Evolutionary conservation across 768 basidiomycete genomes (phyloP), one percentile per base, ranked within the genome.

Genomic region (Tulasnella sp.): DNA sequence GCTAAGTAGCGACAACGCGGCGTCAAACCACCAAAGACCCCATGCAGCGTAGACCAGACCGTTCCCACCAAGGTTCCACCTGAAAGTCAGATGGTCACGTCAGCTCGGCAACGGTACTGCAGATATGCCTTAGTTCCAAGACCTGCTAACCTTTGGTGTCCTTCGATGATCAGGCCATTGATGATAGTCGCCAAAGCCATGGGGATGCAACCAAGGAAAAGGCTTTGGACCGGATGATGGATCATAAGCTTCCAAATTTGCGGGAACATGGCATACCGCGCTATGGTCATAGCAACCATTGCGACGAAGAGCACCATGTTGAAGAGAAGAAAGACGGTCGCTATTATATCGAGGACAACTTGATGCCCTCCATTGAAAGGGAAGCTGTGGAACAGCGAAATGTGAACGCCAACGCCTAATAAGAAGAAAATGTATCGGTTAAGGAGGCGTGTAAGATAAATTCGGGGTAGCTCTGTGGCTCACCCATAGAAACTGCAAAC

Each of bases 11-110:
- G 91, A 89, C 15, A 91, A 74, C 0, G 83, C 82, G 1, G 88
- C 83, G 78, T 91, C 89, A 52, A 89, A 64, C 91, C 91, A 92
- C 91, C 91, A 93, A 54, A 90, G 79, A 2, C 81, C 87, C 88
- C 91, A 91, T 45, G 91, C 80, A 34, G 84, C 80, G 76, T 87
- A 88, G 2, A 91, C 80, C 81, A 91, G 89, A 0, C 79, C 67
- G 52, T 79, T 83, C 15, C 89, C 89, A 0, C 88, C 89, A 74
- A 90, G 84, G 25, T 81, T 45, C 42, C 54, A 74, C 19, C 73
- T 74, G 34, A n/a, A 49, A 54, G 17, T 17, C 37, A 36, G 8
- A 29, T 7, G 42, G 25, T 31, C 38, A n/a, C 4, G 19, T 34
- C 42, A 45, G 31, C 8, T 36, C 14, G 25, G 71, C 34, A 25